These are phyloP conservation scores for Colletotrichum tamarilloi DNA, from an alignment of 2,329 filamentous ascomycete genomes.

Conservation along the genomic window DNA sequence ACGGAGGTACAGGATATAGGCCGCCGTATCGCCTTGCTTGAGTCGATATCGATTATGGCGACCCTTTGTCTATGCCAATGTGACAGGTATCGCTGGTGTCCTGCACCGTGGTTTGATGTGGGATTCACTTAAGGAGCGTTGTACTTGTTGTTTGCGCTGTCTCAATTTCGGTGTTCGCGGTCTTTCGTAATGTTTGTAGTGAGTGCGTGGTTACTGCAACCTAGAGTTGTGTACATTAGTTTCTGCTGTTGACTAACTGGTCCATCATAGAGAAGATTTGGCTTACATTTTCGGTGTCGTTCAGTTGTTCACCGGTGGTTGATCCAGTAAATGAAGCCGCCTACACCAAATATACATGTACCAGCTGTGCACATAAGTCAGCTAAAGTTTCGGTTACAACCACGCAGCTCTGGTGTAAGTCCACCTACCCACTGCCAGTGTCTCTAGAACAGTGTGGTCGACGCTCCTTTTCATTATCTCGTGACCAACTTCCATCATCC, in stretches of 20 bases:
- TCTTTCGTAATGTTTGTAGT: background rate
- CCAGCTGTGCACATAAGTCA: background rate
- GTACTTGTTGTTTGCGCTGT: background rate
- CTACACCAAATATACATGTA: conserved; percentile 21
- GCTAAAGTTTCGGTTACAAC: background rate
- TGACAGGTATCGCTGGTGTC: background rate
- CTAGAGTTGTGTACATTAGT: background rate
- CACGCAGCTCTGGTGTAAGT: background rate
- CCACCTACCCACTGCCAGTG: conserved; percentile 27
- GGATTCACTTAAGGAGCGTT: background rate
- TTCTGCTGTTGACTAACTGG: background rate
- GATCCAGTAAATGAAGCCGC: conserved; percentile 33
- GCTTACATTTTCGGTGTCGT: background rate
- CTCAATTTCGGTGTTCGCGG: background rate
- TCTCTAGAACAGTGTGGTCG: conserved; percentile 31
- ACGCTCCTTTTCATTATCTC: conserved; percentile 31
- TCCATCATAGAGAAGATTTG: too few species aligned
- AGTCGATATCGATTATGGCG: background rate
- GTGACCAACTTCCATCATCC: conserved; percentile 15
- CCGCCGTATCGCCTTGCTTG: too few species aligned
- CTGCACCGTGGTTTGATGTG: background rate
- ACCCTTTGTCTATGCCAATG: background rate
- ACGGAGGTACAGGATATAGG: background rate
- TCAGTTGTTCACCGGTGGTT: conserved; percentile 6
- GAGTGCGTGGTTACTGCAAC: background rate